These are phyloP conservation scores for Pseudocercospora musae DNA, from an alignment of 2,329 filamentous ascomycete species.

Conservation along the genomic window DNA sequence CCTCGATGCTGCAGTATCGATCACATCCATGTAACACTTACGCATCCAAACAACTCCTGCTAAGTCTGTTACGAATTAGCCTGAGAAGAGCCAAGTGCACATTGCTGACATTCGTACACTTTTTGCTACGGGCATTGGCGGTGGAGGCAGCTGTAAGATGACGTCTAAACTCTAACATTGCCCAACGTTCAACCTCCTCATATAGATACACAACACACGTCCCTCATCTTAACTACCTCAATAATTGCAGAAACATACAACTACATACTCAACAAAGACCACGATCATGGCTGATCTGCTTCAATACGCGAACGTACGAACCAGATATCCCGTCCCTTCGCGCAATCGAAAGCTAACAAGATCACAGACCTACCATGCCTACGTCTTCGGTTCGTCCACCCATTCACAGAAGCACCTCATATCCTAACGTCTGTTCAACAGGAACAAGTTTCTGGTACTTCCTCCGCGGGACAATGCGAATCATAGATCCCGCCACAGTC, in stretches of 20 bases:
- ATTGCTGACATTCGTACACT: background rate
- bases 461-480: constrained; percentile 32
- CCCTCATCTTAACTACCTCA: background rate
- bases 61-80: background rate
- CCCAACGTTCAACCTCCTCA: background rate
- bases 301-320: constrained; percentile 6
- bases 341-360: constrained; percentile 3
- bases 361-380: constrained; percentile 30
- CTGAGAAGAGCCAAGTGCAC: background rate
- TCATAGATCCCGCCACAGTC: constrained; percentile 35
- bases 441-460: constrained; percentile 38
- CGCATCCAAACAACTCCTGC: background rate
- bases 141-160: background rate
- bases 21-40: background rate
- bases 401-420: too few relatives aligned
- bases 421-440: too few relatives aligned
- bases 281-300: background rate
- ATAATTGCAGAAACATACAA: background rate
- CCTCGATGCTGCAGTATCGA: background rate
- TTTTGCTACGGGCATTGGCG: background rate
- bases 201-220: background rate
- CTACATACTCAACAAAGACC: background rate
- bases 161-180: constrained; percentile 1
- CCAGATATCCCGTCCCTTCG: background rate
- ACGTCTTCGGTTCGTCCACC: constrained; percentile 28